Percentiles rank a stretch among this genome's conserved stretches.
These are phyloP conservation scores for Alternaria metachromatica DNA, from an alignment of 2,329 filamentous ascomycete species.

Conservation along the genomic window DNA sequence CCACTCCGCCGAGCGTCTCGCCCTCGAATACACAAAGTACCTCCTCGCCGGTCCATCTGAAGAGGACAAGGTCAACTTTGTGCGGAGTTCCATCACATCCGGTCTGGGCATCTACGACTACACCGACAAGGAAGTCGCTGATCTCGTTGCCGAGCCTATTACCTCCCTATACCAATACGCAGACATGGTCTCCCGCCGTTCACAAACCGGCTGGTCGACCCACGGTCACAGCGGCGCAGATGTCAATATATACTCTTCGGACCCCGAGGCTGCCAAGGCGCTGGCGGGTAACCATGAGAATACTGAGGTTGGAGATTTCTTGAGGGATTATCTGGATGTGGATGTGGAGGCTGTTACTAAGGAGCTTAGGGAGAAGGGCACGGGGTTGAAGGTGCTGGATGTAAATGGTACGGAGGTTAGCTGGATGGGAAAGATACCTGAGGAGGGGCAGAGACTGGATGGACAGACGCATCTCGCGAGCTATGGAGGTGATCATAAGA, in stretches of 20 bases:
- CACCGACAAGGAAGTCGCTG: constrained; percentile 71
- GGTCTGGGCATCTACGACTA: constrained; percentile 81
- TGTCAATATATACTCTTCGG: constrained; percentile 93
- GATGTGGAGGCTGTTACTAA: constrained; percentile 79
- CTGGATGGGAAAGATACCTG: constrained; percentile 54
- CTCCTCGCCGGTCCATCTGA: constrained; percentile 52
- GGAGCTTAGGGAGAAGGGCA: constrained; percentile 69
- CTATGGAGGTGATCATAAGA: constrained; percentile 47
- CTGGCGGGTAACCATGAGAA: constrained; percentile 92
- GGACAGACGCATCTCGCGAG: constrained; percentile 54
- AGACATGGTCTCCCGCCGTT: constrained; percentile 84
- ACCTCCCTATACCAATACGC: constrained; percentile 71
- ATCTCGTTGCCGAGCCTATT: constrained; percentile 66
- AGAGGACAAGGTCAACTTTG: constrained; percentile 58
- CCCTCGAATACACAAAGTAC: constrained; percentile 66
- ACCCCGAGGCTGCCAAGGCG: constrained; percentile 65
- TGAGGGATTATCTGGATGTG: constrained; percentile 78
- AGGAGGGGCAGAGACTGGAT: constrained; percentile 52
- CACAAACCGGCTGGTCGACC: constrained; percentile 91
- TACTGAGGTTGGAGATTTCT: constrained; percentile 85
- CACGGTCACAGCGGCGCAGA: constrained; percentile 90
- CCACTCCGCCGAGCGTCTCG: constrained; percentile 74
- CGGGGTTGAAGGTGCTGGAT: constrained; percentile 36
- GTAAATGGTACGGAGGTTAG: constrained; percentile 38
- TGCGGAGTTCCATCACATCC: constrained; percentile 71